Base-by-base conservation (phyloP, 176 grass and related monocot genomes). In the Hyparrhenia diplandra region DNA sequence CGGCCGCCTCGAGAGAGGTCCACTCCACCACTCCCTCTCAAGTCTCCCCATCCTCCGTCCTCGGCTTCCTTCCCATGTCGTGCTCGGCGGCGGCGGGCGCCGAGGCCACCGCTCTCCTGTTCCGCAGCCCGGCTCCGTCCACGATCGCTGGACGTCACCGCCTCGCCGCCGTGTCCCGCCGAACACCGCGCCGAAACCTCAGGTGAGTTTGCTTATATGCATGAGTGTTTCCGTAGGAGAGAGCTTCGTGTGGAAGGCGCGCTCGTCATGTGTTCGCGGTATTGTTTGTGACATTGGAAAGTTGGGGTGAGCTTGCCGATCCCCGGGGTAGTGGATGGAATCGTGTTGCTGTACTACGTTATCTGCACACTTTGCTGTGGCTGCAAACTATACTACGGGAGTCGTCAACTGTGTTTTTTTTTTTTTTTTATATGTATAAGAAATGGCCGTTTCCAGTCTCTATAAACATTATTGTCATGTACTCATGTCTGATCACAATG, bases 151-250 rank as follows among this genome's bases (percentile, higher is more conserved):
- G 73, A 9, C 80, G 83, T 64, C 46, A 18, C 67, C 65, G 64
- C 45, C 18, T 90, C 30, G 34, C 17, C 24, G 69, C 17, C 24
- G 69, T 89, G 45, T 45, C 69, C 65, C 85, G 86, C 78, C 84
- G 85, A 32, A 67, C 87, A 47, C 90, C 84, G 10, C 55, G 71
- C 31, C 81, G 77, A 43, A 79, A 64, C 41, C 80, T 94, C 74
- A 90, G 94, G 94, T 92, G 14, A 13, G 39, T 39, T 32, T 18
- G 27, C 25, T 69, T 5, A 9, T 65, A 36, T 2, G 3, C 47
- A 18, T 49, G 10, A 2, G 8, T 57, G 42, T 28, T 1, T 30
- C 20, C 29, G 21, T 46, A 5, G 34, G 55, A 35, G 34, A 35
- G 34, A 43, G 14, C 41, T 79, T 41, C 39, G 16, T 65, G 11